Evolutionary conservation across 805 yeast species (phyloP).

Genomic region (Candida stauntonica): DNA sequence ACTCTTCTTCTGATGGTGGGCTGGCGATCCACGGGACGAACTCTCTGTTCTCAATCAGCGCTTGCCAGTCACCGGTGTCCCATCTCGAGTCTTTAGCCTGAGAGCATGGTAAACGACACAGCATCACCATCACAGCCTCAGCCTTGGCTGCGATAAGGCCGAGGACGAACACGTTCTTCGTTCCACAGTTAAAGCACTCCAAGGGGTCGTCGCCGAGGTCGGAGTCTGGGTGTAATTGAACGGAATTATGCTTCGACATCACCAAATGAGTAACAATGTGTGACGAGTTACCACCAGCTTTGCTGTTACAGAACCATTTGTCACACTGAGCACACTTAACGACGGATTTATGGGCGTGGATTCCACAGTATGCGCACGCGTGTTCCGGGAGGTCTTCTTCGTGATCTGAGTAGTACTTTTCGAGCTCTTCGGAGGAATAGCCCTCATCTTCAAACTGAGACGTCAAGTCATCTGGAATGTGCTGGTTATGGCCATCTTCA

Average conservation of each 20-base stretch:
- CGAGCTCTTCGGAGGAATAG: constrained; percentile 13
- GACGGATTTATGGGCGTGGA: constrained; percentile 57
- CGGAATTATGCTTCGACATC: constrained; percentile 68
- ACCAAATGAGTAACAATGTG: constrained; percentile 87
- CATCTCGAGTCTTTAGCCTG: constrained; percentile 70
- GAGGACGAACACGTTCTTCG: constrained; percentile 68
- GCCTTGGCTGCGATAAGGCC: constrained; percentile 87
- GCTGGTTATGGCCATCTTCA: background rate
- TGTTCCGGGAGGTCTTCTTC: constrained; percentile 32
- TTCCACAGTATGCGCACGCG: constrained; percentile 70
- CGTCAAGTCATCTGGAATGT: constrained; percentile 3
- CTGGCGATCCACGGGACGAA: constrained; percentile 80
- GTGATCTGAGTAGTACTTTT: constrained; percentile 17
- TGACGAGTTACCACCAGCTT: constrained; percentile 45
- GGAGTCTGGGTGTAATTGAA: constrained; percentile 72
- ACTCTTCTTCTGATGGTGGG: constrained; percentile 61
- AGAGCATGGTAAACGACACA: constrained; percentile 88
- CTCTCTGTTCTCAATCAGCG: constrained; percentile 74
- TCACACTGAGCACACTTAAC: constrained; percentile 73
- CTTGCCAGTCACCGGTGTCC: constrained; percentile 87
- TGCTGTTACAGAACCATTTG: constrained; percentile 88
- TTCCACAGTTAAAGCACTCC: constrained; percentile 91
- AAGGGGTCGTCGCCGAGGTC: constrained; percentile 82
- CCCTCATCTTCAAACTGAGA: constrained; percentile 6
- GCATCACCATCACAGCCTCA: constrained; percentile 78